Evolutionary conservation across 331 rosid species (phyloP).

Genomic region (Erythrophleum ivorense): DNA sequence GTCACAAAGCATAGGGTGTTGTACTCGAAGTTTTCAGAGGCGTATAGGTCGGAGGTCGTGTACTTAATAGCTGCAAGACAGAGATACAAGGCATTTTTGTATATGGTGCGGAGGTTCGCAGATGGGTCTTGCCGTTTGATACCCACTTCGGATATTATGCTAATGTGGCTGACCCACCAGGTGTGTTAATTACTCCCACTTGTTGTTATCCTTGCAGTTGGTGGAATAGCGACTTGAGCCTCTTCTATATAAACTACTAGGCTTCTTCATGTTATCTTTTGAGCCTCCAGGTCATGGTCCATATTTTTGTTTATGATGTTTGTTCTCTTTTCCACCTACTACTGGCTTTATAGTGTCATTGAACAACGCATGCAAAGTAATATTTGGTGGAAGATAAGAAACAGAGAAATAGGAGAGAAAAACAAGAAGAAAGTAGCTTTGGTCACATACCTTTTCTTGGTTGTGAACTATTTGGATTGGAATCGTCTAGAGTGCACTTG

Average conservation of each 20-base stretch:
- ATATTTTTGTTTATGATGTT: neutral
- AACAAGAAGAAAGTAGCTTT: neutral
- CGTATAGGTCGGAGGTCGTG: slow-evolving; percentile 70
- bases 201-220: neutral
- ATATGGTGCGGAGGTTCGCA: slow-evolving; percentile 52
- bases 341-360: neutral
- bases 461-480: neutral
- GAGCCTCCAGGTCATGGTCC: neutral
- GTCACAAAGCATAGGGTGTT: slow-evolving; percentile 56
- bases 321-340: neutral
- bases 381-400: neutral
- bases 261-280: slow-evolving; percentile 5
- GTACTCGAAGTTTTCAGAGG: slow-evolving; percentile 59
- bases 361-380: neutral
- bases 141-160: slow-evolving; percentile 79
- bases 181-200: slow-evolving; percentile 39
- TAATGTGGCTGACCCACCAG: slow-evolving; percentile 93
- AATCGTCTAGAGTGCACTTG: neutral
- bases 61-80: slow-evolving; percentile 81
- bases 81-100: slow-evolving; percentile 77
- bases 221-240: neutral
- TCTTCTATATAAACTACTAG: neutral
- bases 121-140: slow-evolving; percentile 62
- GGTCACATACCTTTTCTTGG: neutral
- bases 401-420: neutral